Evolutionary conservation across 805 yeast species (phyloP).

Genomic region (Candida sonorensis): DNA sequence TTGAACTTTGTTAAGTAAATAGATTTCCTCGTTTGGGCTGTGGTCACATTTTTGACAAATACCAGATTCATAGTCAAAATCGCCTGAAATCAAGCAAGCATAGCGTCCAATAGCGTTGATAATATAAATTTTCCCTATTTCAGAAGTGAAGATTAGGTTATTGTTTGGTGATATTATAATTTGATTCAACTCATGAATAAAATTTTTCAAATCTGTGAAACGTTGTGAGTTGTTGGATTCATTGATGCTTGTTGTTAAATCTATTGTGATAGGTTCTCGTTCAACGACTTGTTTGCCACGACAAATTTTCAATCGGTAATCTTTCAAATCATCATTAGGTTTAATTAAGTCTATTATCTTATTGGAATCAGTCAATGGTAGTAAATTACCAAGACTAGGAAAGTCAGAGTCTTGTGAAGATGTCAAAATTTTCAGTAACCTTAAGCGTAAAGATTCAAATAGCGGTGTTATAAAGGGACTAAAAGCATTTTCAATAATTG

Average conservation of each 20-base stretch:
- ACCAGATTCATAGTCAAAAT: conserved; percentile 25
- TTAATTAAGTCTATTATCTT: conserved; percentile 7
- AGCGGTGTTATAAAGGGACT: conserved; percentile 6
- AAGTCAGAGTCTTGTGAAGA: conserved; percentile 2
- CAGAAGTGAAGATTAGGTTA: no score
- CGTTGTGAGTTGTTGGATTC: conserved; percentile 8
- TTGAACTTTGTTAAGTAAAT: conserved; percentile 16
- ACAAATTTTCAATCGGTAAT: no score
- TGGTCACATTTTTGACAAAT: conserved; percentile 35
- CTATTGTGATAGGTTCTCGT: no score
- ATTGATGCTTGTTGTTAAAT: conserved; percentile 4
- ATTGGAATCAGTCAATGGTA: conserved; percentile 8
- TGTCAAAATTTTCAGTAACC: no score
- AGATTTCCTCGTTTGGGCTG: conserved; percentile 5
- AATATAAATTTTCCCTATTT: conserved; percentile 19
- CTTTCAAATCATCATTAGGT: conserved; percentile 3
- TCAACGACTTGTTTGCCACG: no score
- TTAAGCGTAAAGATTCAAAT: conserved; percentile 9
- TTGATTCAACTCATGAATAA: no score
- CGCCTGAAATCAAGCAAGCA: conserved; percentile 35
- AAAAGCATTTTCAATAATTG: no score
- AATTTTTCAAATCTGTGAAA: no score
- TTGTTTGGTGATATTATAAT: no score
- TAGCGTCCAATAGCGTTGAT: conserved; percentile 35
- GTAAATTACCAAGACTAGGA: conserved; percentile 5